Evolutionary conservation across 345 rosid genomes (phyloP), one percentile per base, ranked within the genome.

Genomic region (Ceriops decandra): DNA sequence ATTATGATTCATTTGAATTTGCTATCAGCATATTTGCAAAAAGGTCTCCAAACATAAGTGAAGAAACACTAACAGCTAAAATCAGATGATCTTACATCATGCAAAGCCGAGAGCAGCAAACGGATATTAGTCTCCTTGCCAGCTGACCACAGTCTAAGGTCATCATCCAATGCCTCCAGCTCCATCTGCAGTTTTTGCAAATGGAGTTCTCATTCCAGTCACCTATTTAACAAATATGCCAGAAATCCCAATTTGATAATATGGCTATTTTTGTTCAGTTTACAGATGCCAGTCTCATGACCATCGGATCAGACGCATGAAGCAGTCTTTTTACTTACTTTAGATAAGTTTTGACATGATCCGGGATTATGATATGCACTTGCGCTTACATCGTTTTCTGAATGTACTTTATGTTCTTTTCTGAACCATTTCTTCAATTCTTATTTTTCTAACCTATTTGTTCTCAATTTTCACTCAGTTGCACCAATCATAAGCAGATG

Each of bases 121-220:
- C 89, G 79, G 42, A 93, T 85, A 78, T 93, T 84, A 51, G 78
- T 82, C 67, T 88, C 90, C 70, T 88, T 93, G 61, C 98, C 95
- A 19, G 85, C 77, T 57, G 90, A 84, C 98, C 98, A 93, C 30
- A 79, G 72, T 66, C 68, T 74, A 52, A 90, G 69, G 62, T 93
- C 88, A 83, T 85, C 88, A 63, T 90, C 89, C 76, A 85, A 58
- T 59, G 69, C 33, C 80, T 88, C 82, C 81, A 79, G 76, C 72
- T 82, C 88, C 67, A 79, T 74, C 95, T 89, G 83, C 46, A 71
- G n/a, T 68, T 62, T 57, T 60, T 49, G 64, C n/a, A 46, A 53
- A 51, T 56, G 52, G 59, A 49, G 42, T 5, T 0, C 21, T 56
- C 22, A 24, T 59, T 60, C 21, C 51, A 22, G 28, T 56, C 59